A percentile compares a stretch with the other conserved stretches of the same genome.
phyloP scores from a whole-genome alignment of 148 eudicot species.

The Bassia scoparia region DNA sequence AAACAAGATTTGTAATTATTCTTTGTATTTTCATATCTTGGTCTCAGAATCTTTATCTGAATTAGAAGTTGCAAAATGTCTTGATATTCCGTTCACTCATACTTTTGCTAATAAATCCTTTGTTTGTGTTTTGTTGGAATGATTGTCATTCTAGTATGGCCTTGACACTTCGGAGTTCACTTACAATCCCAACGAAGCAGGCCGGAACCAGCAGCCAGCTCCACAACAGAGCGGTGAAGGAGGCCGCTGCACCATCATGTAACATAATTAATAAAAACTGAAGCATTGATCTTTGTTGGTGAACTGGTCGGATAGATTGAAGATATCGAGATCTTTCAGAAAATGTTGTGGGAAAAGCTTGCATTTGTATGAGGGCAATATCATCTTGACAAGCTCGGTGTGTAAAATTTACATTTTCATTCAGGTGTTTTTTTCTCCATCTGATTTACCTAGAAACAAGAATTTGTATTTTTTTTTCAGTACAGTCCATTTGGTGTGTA shows the following conservation, averaged over 20 bases:
- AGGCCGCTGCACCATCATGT: constrained; percentile 80
- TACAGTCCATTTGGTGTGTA: constrained; percentile 19
- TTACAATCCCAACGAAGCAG: constrained; percentile 73
- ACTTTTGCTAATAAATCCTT: neutral
- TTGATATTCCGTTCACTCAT: neutral
- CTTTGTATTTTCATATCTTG: neutral
- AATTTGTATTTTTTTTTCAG: neutral
- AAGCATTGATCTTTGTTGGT: constrained; percentile 2
- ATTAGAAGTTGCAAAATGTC: neutral
- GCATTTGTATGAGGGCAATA: constrained; percentile 13
- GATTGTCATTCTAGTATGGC: constrained; percentile 59
- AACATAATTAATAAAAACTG: constrained; percentile 37
- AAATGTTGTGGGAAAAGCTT: constrained; percentile 19
- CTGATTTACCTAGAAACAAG: constrained; percentile 18
- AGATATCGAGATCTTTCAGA: constrained; percentile 7
- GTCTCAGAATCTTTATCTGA: neutral
- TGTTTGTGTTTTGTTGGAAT: neutral
- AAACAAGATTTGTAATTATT: no score
- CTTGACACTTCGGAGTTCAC: constrained; percentile 93
- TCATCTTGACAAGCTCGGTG: constrained; percentile 18
- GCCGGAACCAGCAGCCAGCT: constrained; percentile 57
- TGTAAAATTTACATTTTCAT: constrained; percentile 20
- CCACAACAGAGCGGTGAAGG: constrained; percentile 58
- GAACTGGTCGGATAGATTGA: neutral
- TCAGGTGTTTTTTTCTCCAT: constrained; percentile 20